These are phyloP conservation scores for Aspergillus kassunensis DNA, from an alignment of 495 filamentous ascomycete species.

Conservation along the genomic window DNA sequence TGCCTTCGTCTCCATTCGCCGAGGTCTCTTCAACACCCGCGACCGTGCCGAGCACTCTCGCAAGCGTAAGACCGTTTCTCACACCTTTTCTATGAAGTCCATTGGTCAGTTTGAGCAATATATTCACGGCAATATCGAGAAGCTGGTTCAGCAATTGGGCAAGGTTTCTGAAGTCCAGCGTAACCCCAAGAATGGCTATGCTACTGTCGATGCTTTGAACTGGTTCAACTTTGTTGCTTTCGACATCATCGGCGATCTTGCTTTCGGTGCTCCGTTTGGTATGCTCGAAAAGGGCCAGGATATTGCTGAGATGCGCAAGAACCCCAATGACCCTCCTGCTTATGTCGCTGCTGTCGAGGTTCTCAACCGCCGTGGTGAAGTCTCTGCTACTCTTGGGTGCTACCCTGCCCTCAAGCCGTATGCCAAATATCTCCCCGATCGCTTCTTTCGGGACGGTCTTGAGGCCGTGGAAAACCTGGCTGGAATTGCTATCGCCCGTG, in stretches of 20 bases:
- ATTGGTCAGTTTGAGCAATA: slow-evolving; percentile 87
- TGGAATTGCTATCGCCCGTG: slow-evolving; percentile 72
- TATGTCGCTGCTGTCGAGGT: slow-evolving; percentile 52
- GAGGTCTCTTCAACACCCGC: slow-evolving; percentile 88
- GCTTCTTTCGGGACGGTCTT: slow-evolving; percentile 49
- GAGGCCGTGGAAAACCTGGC: slow-evolving; percentile 48
- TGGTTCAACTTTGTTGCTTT: slow-evolving; percentile 97
- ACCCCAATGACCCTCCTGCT: slow-evolving; percentile 36
- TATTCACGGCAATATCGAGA: slow-evolving; percentile 73
- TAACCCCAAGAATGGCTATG: slow-evolving; percentile 48
- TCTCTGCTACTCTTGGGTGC: slow-evolving; percentile 48
- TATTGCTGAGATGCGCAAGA: slow-evolving; percentile 56
- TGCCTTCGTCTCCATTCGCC: slow-evolving; percentile 81
- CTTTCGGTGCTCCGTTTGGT: slow-evolving; percentile 52
- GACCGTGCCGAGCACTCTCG: slow-evolving; percentile 78
- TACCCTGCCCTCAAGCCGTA: slow-evolving; percentile 44
- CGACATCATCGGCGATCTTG: slow-evolving; percentile 74
- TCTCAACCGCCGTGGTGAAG: slow-evolving; percentile 53
- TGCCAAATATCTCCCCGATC: slow-evolving; percentile 50
- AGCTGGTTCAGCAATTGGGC: slow-evolving; percentile 73
- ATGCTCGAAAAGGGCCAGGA: slow-evolving; percentile 53
- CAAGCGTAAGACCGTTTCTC: slow-evolving; percentile 85
- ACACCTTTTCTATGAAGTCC: slow-evolving; percentile 81
- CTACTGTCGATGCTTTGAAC: slow-evolving; percentile 70
- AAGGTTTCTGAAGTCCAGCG: slow-evolving; percentile 42